phyloP scores from a whole-genome alignment of 306 rosid genomes.

The Malus asiatica region DNA sequence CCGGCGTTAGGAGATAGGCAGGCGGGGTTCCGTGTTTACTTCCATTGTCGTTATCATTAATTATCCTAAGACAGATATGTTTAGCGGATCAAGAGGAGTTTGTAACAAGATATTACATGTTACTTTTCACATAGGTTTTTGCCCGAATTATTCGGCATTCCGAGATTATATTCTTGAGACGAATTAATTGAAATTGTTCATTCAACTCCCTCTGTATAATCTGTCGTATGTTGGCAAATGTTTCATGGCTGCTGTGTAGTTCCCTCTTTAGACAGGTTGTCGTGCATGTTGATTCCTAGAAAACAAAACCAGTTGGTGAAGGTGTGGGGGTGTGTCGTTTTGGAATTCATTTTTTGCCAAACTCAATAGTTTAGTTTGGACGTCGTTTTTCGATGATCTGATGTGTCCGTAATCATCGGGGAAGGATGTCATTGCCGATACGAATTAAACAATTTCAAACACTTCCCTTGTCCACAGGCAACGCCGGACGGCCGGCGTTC shows the following conservation, averaged over 20 bases:
- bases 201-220: neutral
- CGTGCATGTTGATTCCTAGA: neutral
- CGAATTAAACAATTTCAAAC: neutral
- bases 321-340: neutral
- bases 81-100: conserved; percentile 11
- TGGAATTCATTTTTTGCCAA: neutral
- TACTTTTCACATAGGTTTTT: conserved; percentile 1
- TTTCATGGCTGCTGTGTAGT: neutral
- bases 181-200: neutral
- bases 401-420: neutral
- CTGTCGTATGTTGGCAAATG: neutral
- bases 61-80: neutral
- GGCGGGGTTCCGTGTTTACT: conserved; percentile 2
- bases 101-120: conserved; percentile 3
- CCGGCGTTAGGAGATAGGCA: conserved; percentile 11
- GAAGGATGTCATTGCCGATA: neutral
- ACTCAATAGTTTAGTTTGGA: neutral
- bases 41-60: neutral
- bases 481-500: neutral
- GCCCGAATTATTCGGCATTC: neutral
- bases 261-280: neutral
- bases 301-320: neutral
- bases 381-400: neutral
- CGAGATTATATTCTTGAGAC: neutral
- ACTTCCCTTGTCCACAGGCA: neutral